These are phyloP conservation scores for Ulota crispa DNA, from an alignment of 225 moss, liverwort and hornwort genomes.

Conservation along the genomic window DNA sequence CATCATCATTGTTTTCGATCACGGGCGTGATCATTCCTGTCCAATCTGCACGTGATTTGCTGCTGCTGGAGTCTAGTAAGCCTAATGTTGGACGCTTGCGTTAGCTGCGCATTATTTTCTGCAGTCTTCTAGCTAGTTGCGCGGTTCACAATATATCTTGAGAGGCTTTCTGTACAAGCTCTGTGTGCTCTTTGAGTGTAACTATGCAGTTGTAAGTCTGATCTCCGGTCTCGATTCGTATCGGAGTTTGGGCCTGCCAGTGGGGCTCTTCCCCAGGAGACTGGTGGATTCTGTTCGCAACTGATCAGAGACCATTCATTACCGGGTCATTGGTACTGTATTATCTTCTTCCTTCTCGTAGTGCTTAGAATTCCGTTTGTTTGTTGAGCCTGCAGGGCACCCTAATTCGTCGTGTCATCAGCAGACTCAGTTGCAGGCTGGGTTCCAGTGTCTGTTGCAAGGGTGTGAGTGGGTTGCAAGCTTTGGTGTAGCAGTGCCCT, in stretches of 20 bases:
- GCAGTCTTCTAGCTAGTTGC: conserved; percentile 11
- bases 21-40: conserved; percentile 37
- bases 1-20: conserved; percentile 20
- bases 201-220: neutral
- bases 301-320: conserved; percentile 20
- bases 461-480: neutral
- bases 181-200: neutral
- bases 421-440: neutral
- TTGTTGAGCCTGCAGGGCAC: neutral
- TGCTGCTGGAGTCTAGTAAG: neutral
- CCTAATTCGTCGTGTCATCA: conserved; percentile 6
- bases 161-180: neutral
- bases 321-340: neutral
- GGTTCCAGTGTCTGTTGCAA: neutral
- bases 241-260: conserved; percentile 23
- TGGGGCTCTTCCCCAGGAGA: conserved; percentile 15
- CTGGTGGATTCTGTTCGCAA: conserved; percentile 18
- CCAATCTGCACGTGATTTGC: conserved; percentile 21
- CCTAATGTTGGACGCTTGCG: neutral
- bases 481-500: neutral
- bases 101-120: conserved; percentile 7
- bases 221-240: neutral
- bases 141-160: neutral
- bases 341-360: neutral
- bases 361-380: neutral